Conservation (phyloP, 148 eudicot genomes). For the Camellia sinensis region DNA sequence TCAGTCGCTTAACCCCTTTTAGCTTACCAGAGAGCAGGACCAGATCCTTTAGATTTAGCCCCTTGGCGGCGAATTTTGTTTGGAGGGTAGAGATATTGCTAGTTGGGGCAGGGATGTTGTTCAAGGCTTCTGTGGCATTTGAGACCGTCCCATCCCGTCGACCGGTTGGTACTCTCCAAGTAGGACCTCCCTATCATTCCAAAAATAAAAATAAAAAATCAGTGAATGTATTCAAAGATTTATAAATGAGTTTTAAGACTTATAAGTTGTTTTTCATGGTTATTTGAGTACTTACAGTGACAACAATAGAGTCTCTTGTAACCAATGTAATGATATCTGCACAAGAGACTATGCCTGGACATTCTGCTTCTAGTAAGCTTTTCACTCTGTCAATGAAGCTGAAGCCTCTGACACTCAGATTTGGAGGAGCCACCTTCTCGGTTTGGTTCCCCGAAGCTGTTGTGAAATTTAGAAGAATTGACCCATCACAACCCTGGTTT, state of each 20-base stretch:
- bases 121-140: constrained; percentile 34
- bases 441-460: constrained; percentile 37
- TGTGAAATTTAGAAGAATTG: constrained; percentile 39
- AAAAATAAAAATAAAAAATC: background rate
- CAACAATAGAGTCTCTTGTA: constrained; percentile 42
- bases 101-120: constrained; percentile 38
- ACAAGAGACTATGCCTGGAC: constrained; percentile 54
- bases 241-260: background rate
- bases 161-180: constrained; percentile 50
- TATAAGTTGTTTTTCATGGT: background rate
- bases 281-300: constrained; percentile 29
- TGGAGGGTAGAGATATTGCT: constrained; percentile 31
- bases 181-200: constrained; percentile 34
- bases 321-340: constrained; percentile 42
- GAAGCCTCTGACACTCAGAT: constrained; percentile 37
- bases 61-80: constrained; percentile 33
- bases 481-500: constrained; percentile 50
- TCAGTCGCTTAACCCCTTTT: no score
- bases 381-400: constrained; percentile 41
- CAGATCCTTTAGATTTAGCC: constrained; percentile 40
- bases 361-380: constrained; percentile 38
- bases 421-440: constrained; percentile 33
- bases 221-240: background rate
- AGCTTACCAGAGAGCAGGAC: constrained; percentile 42
- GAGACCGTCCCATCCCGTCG: constrained; percentile 44